A percentile compares a stretch with the other conserved stretches of the same genome.
phyloP scores from a whole-genome alignment of 306 rosid genomes.

The Vachellia collinsii region DNA sequence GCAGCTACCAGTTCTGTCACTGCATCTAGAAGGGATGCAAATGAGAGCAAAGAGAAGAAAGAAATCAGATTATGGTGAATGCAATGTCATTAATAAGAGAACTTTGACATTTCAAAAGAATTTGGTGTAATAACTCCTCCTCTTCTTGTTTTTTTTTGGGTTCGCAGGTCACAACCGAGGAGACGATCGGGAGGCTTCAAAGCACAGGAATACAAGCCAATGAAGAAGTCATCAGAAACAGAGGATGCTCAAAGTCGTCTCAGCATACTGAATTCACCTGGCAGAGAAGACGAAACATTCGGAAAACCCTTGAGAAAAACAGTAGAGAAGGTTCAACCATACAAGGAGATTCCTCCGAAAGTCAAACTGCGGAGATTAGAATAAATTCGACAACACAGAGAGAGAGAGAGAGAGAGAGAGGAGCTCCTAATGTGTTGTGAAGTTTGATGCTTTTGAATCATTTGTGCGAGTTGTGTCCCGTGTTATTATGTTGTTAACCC shows the following conservation, averaged over 20 bases:
- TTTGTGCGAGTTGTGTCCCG: slow-evolving; percentile 19
- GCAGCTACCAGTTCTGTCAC: slow-evolving; percentile 69
- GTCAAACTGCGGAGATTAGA: slow-evolving; percentile 64
- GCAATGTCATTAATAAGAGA: not conserved
- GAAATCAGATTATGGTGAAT: slow-evolving; percentile 61
- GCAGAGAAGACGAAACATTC: slow-evolving; percentile 24
- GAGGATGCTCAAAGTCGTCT: slow-evolving; percentile 50
- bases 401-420: too few species aligned
- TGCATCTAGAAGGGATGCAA: slow-evolving; percentile 46
- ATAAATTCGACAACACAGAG: slow-evolving; percentile 31
- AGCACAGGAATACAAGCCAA: slow-evolving; percentile 46
- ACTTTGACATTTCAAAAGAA: slow-evolving; percentile 19
- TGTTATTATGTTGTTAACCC: slow-evolving; percentile 9
- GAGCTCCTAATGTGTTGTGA: not conserved
- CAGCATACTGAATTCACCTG: not conserved
- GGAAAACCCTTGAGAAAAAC: slow-evolving; percentile 53
- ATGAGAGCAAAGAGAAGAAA: slow-evolving; percentile 56
- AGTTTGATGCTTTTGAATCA: not conserved
- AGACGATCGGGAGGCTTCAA: slow-evolving; percentile 66
- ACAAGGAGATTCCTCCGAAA: slow-evolving; percentile 62
- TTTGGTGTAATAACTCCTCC: not conserved
- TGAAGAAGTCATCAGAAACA: slow-evolving; percentile 65
- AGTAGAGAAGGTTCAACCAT: slow-evolving; percentile 54
- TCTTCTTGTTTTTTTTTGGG: not conserved
- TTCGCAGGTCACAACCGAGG: slow-evolving; percentile 58